A percentile compares a stretch with the other conserved stretches of the same genome.
These are phyloP conservation scores for Camelina neglecta DNA, from an alignment of 345 rosid genomes.

Conservation along the genomic window DNA sequence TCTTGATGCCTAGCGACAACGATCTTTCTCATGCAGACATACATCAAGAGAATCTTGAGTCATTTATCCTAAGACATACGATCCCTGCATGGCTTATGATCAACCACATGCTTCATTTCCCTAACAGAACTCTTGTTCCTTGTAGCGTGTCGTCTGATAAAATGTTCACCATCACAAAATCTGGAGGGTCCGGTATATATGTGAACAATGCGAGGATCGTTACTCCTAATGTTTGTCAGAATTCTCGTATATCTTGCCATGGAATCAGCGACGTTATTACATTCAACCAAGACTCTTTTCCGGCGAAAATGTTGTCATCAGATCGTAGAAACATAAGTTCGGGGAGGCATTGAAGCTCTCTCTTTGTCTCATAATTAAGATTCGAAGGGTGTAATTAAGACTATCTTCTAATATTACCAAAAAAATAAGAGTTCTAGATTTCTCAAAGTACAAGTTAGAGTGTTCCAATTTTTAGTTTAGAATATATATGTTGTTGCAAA, in stretches of 20 bases:
- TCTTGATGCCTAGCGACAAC: constrained; percentile 46
- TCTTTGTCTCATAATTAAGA: background rate
- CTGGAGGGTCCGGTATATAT: constrained; percentile 42
- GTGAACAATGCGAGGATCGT: constrained; percentile 46
- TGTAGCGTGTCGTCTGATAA: constrained; percentile 34
- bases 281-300: background rate
- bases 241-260: constrained; percentile 46
- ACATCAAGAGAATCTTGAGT: constrained; percentile 27
- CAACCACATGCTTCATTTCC: constrained; percentile 47
- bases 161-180: constrained; percentile 44
- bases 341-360: constrained; percentile 29
- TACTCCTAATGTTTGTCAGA: constrained; percentile 44
- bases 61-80: constrained; percentile 40
- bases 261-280: constrained; percentile 41
- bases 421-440: background rate
- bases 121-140: constrained; percentile 45
- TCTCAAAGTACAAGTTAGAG: constrained; percentile 6
- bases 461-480: background rate
- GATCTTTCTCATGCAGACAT: constrained; percentile 42
- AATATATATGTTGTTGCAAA: background rate
- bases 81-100: constrained; percentile 49
- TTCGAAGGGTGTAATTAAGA: constrained; percentile 5
- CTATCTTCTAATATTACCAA: background rate
- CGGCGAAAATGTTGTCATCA: constrained; percentile 27
- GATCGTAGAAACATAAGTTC: constrained; percentile 21